phyloP scores from a whole-genome alignment of 495 filamentous ascomycete genomes.

The Opeltia flavorubescens region DNA sequence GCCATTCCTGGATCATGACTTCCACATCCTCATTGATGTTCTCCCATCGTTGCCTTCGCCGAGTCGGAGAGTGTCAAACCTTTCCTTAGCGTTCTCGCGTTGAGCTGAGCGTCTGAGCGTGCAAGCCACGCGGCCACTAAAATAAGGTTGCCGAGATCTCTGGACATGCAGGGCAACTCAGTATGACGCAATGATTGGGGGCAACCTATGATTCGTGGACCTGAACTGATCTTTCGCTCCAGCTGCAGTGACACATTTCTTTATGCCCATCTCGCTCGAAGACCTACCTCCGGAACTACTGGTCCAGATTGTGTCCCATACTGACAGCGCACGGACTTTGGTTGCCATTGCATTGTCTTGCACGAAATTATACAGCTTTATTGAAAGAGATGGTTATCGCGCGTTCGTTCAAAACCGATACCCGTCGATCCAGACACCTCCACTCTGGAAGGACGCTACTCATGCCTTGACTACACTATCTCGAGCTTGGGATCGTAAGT shows the following conservation, averaged over 20 bases:
- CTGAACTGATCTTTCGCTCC: too few species aligned
- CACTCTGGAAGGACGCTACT: slow-evolving; percentile 37
- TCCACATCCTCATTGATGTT: too few species aligned
- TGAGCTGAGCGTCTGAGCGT: too few species aligned
- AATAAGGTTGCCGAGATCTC: too few species aligned
- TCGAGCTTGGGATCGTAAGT: slow-evolving; percentile 44
- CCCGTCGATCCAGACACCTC: slow-evolving; percentile 25
- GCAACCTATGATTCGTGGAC: too few species aligned
- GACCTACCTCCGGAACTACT: slow-evolving; percentile 48
- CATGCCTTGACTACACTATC: slow-evolving; percentile 43
- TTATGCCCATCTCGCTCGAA: not conserved
- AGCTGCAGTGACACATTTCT: not conserved
- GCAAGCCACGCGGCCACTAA: too few species aligned
- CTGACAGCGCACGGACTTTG: slow-evolving; percentile 38
- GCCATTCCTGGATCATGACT: not conserved
- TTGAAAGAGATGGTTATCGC: slow-evolving; percentile 41
- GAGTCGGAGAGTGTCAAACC: too few species aligned
- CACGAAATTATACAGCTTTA: slow-evolving; percentile 32
- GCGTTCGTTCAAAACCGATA: slow-evolving; percentile 44
- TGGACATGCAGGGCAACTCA: too few species aligned
- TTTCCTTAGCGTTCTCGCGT: too few species aligned
- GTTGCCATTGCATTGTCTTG: slow-evolving; percentile 34
- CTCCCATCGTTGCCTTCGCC: too few species aligned
- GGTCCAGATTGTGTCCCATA: slow-evolving; percentile 35
- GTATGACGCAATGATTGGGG: too few species aligned